Conservation (phyloP, 2,329 filamentous ascomycete species). For the Aaosphaeria pasadenensis region DNA sequence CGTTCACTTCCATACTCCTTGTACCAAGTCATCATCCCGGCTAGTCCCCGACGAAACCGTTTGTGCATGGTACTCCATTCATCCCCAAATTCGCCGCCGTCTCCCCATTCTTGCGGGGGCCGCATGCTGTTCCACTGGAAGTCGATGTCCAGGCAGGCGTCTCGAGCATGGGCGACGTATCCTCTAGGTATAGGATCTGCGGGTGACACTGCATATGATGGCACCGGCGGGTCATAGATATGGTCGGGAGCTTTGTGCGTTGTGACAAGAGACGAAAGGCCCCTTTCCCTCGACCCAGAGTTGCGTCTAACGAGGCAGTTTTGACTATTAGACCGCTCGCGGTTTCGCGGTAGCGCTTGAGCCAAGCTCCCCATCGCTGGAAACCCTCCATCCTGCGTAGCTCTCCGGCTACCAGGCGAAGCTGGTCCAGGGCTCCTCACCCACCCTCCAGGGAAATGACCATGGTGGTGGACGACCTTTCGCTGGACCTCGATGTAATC, state of each 20-base stretch:
- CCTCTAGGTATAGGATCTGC: slow-evolving; percentile 81
- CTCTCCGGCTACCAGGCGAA: slow-evolving; percentile 12
- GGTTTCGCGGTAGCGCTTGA: slow-evolving; percentile 33
- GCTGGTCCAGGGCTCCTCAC: slow-evolving; percentile 33
- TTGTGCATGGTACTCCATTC: slow-evolving; percentile 97
- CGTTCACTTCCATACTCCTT: slow-evolving; percentile 44
- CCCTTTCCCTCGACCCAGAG: slow-evolving; percentile 25
- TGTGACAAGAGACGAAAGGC: slow-evolving; percentile 15
- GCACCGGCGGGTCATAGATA: slow-evolving; percentile 70
- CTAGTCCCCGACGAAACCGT: slow-evolving; percentile 76
- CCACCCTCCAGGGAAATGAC: slow-evolving; percentile 58
- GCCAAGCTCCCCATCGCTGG: slow-evolving; percentile 34
- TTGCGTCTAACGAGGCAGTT: slow-evolving; percentile 17
- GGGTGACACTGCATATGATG: slow-evolving; percentile 77
- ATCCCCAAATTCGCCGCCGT: slow-evolving; percentile 83
- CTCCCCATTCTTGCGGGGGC: slow-evolving; percentile 74
- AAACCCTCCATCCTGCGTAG: slow-evolving; percentile 17
- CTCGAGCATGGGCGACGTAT: slow-evolving; percentile 85
- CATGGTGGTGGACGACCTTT: slow-evolving; percentile 18
- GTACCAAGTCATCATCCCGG: slow-evolving; percentile 83
- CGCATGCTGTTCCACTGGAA: slow-evolving; percentile 95
- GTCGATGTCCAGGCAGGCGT: slow-evolving; percentile 83
- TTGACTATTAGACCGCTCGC: slow-evolving; percentile 48
- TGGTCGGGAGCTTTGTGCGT: slow-evolving; percentile 23
- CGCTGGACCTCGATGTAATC: slow-evolving; percentile 55